These are phyloP conservation scores for Fusarium sp. DNA, from an alignment of 2,329 filamentous ascomycete genomes.

Conservation along the genomic window DNA sequence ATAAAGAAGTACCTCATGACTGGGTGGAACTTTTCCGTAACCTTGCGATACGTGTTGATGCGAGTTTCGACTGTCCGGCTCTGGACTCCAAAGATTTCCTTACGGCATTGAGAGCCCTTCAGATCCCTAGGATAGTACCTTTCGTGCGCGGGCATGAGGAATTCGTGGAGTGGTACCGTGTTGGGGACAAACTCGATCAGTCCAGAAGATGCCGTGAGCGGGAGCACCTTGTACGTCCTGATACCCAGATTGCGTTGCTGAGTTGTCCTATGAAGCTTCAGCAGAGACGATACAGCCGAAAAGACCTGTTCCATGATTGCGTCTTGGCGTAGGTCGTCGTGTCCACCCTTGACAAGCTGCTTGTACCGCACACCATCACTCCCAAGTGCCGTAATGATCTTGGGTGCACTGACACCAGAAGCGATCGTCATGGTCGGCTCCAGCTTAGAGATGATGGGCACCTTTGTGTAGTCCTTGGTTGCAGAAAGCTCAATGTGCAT, in stretches of 20 bases:
- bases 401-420: slow-evolving; percentile 90
- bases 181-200: slow-evolving; percentile 98
- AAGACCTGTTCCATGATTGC: slow-evolving; percentile 99
- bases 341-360: slow-evolving; percentile 94
- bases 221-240: slow-evolving; percentile 96
- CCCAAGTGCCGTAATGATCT: slow-evolving; percentile 86
- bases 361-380: slow-evolving; percentile 85
- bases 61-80: slow-evolving; percentile 76
- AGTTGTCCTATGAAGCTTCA: slow-evolving; percentile 87
- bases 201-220: slow-evolving; percentile 84
- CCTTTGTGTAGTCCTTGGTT: slow-evolving; percentile 78
- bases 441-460: slow-evolving; percentile 81
- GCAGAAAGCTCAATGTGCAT: slow-evolving; percentile 82
- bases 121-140: slow-evolving; percentile 87
- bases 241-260: slow-evolving; percentile 91
- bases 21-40: slow-evolving; percentile 86
- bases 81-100: slow-evolving; percentile 81
- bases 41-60: slow-evolving; percentile 79
- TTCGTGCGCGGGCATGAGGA: slow-evolving; percentile 89
- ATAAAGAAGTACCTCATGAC: slow-evolving; percentile 98
- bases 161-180: slow-evolving; percentile 92
- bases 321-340: slow-evolving; percentile 96
- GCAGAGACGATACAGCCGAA: slow-evolving; percentile 89
- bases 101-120: slow-evolving; percentile 80
- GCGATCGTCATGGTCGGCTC: slow-evolving; percentile 85